A percentile compares a stretch with the other conserved stretches of the same genome.
phyloP scores from a whole-genome alignment of 768 basidiomycete species.

The Boletus subparvulus region DNA sequence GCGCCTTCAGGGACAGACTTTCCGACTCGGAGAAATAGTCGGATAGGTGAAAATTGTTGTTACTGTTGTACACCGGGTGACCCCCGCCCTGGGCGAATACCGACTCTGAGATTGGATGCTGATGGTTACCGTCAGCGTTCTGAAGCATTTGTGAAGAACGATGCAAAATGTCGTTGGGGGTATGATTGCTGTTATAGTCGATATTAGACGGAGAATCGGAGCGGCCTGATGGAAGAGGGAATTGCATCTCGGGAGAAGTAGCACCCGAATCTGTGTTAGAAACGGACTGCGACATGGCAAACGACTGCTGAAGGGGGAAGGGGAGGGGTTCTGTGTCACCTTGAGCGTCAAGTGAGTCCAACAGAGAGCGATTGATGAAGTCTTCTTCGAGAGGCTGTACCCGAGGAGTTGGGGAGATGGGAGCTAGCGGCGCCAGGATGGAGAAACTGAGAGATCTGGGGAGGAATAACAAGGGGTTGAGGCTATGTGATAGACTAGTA shows the following conservation, averaged over 20 bases:
- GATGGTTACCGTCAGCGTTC: conserved; percentile 34
- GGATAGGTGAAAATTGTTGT: conserved; percentile 31
- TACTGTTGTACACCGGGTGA: conserved; percentile 45
- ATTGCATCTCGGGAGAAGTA: conserved; percentile 54
- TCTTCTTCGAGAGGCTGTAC: conserved; percentile 56
- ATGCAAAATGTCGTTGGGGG: conserved; percentile 33
- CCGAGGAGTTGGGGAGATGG: conserved; percentile 32
- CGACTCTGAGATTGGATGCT: conserved; percentile 31
- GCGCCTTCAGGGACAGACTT: conserved; percentile 33
- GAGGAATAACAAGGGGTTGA: conserved; percentile 32
- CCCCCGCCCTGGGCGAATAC: conserved; percentile 32
- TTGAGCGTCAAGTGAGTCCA: conserved; percentile 81
- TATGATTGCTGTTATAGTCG: conserved; percentile 36
- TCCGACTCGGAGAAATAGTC: conserved; percentile 38
- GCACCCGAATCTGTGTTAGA: conserved; percentile 53
- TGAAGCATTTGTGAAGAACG: conserved; percentile 28
- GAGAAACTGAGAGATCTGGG: conserved; percentile 23
- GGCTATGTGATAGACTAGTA: conserved; percentile 32
- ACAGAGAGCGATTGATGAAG: conserved; percentile 80
- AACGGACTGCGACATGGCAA: conserved; percentile 45
- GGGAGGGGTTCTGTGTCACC: conserved; percentile 73
- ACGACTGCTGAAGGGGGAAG: conserved; percentile 34
- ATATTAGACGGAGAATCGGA: conserved; percentile 51
- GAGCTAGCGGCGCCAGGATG: conserved; percentile 54
- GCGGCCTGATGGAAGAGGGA: conserved; percentile 47